Evolutionary conservation across 108 stramenopile species (phyloP).

Genomic region (Cyclotella kingstonii): DNA sequence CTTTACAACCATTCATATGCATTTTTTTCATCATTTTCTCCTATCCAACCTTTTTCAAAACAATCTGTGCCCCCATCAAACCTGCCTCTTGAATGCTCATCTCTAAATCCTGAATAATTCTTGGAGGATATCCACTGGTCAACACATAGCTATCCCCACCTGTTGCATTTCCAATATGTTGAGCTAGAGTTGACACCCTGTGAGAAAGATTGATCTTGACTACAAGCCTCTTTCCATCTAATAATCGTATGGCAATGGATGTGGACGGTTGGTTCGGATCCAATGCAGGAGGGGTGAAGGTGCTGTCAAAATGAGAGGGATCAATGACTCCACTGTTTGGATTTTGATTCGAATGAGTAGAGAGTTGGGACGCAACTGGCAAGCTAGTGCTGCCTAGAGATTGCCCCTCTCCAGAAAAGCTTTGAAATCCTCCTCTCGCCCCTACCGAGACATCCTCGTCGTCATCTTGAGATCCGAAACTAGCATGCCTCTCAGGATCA

Average conservation of each 20-base stretch:
- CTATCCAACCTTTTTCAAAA: slow-evolving; percentile 44
- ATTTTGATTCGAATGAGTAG: no score
- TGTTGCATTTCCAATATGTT: slow-evolving; percentile 38
- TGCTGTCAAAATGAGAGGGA: slow-evolving; percentile 21
- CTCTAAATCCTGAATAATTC: slow-evolving; percentile 50
- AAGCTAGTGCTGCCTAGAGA: slow-evolving; percentile 21
- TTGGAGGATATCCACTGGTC: slow-evolving; percentile 75
- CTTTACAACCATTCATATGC: background rate
- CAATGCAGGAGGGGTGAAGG: slow-evolving; percentile 24
- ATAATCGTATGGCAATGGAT: slow-evolving; percentile 68
- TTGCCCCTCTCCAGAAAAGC: slow-evolving; percentile 45
- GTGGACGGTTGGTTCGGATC: slow-evolving; percentile 55
- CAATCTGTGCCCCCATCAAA: slow-evolving; percentile 73
- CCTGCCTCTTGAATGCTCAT: slow-evolving; percentile 67
- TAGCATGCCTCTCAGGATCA: slow-evolving; percentile 59
- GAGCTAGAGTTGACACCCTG: slow-evolving; percentile 53
- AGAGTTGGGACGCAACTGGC: no score
- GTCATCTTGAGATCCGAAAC: no score
- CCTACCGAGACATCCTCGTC: slow-evolving; percentile 38
- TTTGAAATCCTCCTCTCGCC: slow-evolving; percentile 25
- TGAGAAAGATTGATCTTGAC: slow-evolving; percentile 49
- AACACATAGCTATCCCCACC: slow-evolving; percentile 48
- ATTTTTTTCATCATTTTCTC: background rate
- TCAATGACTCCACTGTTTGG: slow-evolving; percentile 56
- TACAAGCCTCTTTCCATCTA: slow-evolving; percentile 66